Evolutionary conservation across 805 yeast genomes (phyloP).

Genomic region (Metschnikowia borealis): DNA sequence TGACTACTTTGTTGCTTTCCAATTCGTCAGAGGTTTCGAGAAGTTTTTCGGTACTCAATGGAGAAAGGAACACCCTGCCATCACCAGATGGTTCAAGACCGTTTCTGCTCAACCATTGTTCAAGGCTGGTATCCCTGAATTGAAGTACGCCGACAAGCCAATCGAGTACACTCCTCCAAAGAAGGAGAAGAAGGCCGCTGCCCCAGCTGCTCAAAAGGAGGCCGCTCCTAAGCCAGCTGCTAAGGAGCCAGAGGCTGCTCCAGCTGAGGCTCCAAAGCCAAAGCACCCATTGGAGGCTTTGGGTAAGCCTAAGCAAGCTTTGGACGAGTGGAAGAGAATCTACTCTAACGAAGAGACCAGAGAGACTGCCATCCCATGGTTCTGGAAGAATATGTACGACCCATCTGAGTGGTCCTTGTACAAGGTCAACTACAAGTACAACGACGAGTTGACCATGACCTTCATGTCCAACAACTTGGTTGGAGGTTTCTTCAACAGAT

Average conservation of each 20-base stretch:
- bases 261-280: slow-evolving; percentile 66
- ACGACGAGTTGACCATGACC: slow-evolving; percentile 93
- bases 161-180: slow-evolving; percentile 58
- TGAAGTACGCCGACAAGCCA: slow-evolving; percentile 62
- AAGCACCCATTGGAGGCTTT: slow-evolving; percentile 88
- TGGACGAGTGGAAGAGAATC: slow-evolving; percentile 94
- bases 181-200: slow-evolving; percentile 60
- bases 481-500: slow-evolving; percentile 97
- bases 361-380: slow-evolving; percentile 91
- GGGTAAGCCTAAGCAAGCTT: slow-evolving; percentile 62
- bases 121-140: slow-evolving; percentile 45
- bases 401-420: slow-evolving; percentile 91
- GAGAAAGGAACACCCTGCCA: slow-evolving; percentile 59
- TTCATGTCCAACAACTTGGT: slow-evolving; percentile 98
- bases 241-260: slow-evolving; percentile 33
- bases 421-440: slow-evolving; percentile 95
- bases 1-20: slow-evolving; percentile 54
- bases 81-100: slow-evolving; percentile 71
- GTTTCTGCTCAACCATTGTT: slow-evolving; percentile 44
- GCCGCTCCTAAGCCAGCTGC: slow-evolving; percentile 23
- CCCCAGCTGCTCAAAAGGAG: slow-evolving; percentile 32
- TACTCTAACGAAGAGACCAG: slow-evolving; percentile 98
- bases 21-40: slow-evolving; percentile 52
- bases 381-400: slow-evolving; percentile 90
- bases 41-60: slow-evolving; percentile 60